phyloP scores from a whole-genome alignment of 2,329 filamentous ascomycete species.

The Elsinoe necatrix region DNA sequence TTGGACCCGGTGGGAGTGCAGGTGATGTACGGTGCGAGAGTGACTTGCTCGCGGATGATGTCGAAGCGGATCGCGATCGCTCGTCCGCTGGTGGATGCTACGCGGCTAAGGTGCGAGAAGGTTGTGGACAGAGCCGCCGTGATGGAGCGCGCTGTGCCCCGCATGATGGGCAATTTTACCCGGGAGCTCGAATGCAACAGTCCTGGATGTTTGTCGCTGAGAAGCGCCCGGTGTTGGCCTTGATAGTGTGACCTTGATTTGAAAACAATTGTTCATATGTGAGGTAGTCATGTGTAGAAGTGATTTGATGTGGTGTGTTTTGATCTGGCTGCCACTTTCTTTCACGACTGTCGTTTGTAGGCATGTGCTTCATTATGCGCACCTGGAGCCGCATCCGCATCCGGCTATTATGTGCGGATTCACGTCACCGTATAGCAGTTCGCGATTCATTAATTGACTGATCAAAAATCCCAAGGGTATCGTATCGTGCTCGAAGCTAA shows the following conservation, averaged over 20 bases:
- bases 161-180: constrained; percentile 6
- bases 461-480: background rate
- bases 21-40: background rate
- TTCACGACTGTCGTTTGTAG: constrained; percentile 1
- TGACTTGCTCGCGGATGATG: background rate
- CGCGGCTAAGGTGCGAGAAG: constrained; percentile 1
- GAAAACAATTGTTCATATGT: background rate
- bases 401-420: background rate
- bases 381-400: background rate
- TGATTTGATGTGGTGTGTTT: background rate
- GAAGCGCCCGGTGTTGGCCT: background rate
- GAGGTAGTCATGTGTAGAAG: background rate
- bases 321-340: background rate
- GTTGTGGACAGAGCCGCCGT: background rate
- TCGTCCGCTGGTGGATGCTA: background rate
- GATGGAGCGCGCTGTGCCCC: background rate
- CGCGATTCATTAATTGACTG: background rate
- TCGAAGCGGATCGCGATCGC: background rate
- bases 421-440: background rate
- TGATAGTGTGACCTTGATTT: background rate
- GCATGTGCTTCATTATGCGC: background rate
- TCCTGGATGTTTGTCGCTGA: background rate
- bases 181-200: background rate
- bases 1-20: background rate
- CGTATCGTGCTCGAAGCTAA: too few relatives aligned